Evolutionary conservation across 116 monocot genomes (phyloP), one percentile per base, ranked within the genome.

Genomic region (Iris pallida): DNA sequence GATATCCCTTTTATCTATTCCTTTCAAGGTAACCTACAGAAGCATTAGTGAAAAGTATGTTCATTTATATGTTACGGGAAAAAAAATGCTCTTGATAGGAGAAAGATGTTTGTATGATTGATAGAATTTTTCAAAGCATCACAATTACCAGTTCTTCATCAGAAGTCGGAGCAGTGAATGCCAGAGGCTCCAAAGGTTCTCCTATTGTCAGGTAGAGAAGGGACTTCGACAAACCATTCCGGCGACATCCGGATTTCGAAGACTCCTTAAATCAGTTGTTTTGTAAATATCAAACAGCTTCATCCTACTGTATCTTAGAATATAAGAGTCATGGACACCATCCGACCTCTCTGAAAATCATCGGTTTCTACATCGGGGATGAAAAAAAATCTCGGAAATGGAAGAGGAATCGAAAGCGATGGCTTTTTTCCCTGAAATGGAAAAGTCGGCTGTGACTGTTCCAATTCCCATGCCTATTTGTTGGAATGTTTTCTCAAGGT

Each of bases 241-340:
- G 78, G 16, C 42, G 70, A 65, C 58, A 76, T 72, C 71, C 66
- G 76, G n/a, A n/a, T n/a, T n/a, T n/a, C n/a, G n/a, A 63, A 69
- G 61, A 46, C 53, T 72, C 65, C 57, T 74, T 47, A 92, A 4
- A 83, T 93, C 80, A 76, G 80, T 90, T 52, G 56, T 75, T 67
- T 82, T 88, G 71, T 82, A 99, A 69, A 99, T 79, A 65, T 99
- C 93, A 73, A 99, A 86, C 59, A 99, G 63, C 58, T 93, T 99
- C 75, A 80, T 90, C 82, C 93, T 84, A 61, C 78, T 84, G 59
- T 98, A 98, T 79, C 77, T 84, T 45, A 85, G 18, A 61, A 45
- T 47, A 61, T 42, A 63, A 6, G 63, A 41, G 67, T 91, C 87
- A 69, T 75, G 73, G 44, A 48, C 69, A 73, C 68, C 54, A 61